Conservation (phyloP, 1,284 basidiomycete genomes). For the Malassezia globosa region DNA sequence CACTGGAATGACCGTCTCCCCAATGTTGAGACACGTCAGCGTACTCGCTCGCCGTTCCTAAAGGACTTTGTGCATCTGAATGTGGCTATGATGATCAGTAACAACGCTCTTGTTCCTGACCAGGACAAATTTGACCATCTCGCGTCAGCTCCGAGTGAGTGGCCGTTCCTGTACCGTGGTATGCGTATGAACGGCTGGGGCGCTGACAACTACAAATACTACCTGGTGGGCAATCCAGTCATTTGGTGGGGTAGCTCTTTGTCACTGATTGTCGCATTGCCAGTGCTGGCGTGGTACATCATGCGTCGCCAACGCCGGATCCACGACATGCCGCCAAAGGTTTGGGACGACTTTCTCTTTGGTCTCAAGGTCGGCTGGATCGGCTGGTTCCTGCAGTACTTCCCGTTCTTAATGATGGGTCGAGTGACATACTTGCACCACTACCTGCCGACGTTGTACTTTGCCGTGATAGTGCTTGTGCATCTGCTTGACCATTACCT, state of each 20-base stretch:
- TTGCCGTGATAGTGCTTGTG: slow-evolving; percentile 79
- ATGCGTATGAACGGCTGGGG: slow-evolving; percentile 92
- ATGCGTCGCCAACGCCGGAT: slow-evolving; percentile 77
- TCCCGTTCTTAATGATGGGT: slow-evolving; percentile 91
- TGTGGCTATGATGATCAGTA: slow-evolving; percentile 98
- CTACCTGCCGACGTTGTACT: slow-evolving; percentile 76
- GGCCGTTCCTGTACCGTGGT: slow-evolving; percentile 81
- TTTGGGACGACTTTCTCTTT: slow-evolving; percentile 87
- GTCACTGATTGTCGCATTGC: slow-evolving; percentile 57
- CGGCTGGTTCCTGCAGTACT: slow-evolving; percentile 83
- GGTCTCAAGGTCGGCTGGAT: slow-evolving; percentile 79
- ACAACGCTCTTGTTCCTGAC: slow-evolving; percentile 91
- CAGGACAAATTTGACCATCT: slow-evolving; percentile 96
- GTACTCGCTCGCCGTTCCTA: slow-evolving; percentile 82
- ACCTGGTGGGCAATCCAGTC: slow-evolving; percentile 80
- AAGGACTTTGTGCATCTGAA: slow-evolving; percentile 97
- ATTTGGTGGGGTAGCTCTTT: slow-evolving; percentile 77
- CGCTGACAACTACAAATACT: slow-evolving; percentile 76
- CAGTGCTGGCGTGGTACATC: slow-evolving; percentile 60
- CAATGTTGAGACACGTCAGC: slow-evolving; percentile 60
- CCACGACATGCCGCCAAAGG: slow-evolving; percentile 73
- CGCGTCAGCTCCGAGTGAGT: slow-evolving; percentile 79
- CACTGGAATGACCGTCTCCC: slow-evolving; percentile 92
- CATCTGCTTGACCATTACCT: slow-evolving; percentile 80
- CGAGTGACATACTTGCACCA: slow-evolving; percentile 51